Base-by-base conservation (phyloP, 2,329 filamentous ascomycete species). In the Chaetothyriales sp. region DNA sequence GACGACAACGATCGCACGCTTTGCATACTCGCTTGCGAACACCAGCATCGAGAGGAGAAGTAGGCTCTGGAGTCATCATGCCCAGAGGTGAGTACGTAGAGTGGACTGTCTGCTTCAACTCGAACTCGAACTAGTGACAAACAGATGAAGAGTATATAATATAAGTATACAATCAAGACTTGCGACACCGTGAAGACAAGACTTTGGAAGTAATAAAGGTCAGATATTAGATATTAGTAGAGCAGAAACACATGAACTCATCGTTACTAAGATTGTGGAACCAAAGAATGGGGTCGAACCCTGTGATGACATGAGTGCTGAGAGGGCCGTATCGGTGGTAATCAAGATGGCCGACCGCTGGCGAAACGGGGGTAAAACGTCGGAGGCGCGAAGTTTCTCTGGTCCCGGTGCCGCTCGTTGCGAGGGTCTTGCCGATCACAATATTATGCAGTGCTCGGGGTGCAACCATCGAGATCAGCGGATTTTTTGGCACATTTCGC, bases 1-100 rank as follows among this genome's bases (percentile, higher is more conserved):
- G 59, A 46, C 79, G 71, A 67, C 79, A 82, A 53, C 79, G 72
- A 65, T 82, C 79, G 64, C 79, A 82, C 20, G 79, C 79, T 66
- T 81, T 82, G 64, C 79, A 79, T 42, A 81, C 79, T 60, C 79
- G 71, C 66, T 82, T 81, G 58, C 78, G 65, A 52, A 72, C 57
- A 15, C 55, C 53, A 39, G 55, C 55, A 44, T 61, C 58, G 15
- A 55, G 43, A 32, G 59, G 55, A 18, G 59, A 61, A 18, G 56
- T 55, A 3, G 57, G 56, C 51, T 60, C 57, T 49, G 58, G 58
- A 32, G 58, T 58, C 55, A 59, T 59, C 49, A 54, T 55, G 32
- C 47, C 51, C 39, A 54, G 50, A 39, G 28, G 3, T 32, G 28
- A 32, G 3, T 32, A n/a, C n/a, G 42, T 32, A 32, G 3, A 9